Percentiles rank a stretch among this genome's conserved stretches.
These are phyloP conservation scores for Eucalyptus polybractea DNA, from an alignment of 345 rosid genomes.

Conservation along the genomic window DNA sequence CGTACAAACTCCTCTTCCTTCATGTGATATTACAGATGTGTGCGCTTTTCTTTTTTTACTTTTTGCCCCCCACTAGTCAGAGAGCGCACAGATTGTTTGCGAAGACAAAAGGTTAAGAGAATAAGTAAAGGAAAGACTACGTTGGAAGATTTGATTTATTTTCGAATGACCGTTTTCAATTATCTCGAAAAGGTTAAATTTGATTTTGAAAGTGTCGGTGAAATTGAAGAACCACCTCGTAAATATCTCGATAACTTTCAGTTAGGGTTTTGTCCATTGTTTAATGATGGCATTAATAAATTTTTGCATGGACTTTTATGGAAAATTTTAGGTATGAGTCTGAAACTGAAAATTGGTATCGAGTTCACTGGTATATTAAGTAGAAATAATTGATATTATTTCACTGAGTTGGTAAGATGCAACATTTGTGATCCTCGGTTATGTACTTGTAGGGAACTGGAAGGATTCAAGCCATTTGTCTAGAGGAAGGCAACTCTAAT, in stretches of 20 bases:
- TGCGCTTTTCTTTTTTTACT: not conserved
- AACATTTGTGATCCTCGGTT: too few species aligned
- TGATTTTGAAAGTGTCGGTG: too few species aligned
- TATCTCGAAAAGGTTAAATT: too few species aligned
- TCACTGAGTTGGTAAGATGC: too few species aligned
- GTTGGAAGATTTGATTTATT: not conserved
- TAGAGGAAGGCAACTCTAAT: too few species aligned
- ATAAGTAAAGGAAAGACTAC: too few species aligned
- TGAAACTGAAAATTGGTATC: not conserved
- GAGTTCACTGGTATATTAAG: too few species aligned
- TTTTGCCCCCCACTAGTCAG: not conserved
- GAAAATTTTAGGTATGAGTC: fast-evolving
- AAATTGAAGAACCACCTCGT: too few species aligned
- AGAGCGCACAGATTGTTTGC: not conserved
- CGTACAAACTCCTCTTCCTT: not conserved
- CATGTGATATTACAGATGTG: not conserved
- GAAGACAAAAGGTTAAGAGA: too few species aligned
- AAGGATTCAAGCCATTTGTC: not conserved
- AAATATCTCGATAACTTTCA: not conserved
- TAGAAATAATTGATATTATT: too few species aligned
- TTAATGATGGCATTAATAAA: not conserved
- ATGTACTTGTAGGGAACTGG: not conserved
- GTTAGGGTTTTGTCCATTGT: too few species aligned
- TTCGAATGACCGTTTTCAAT: not conserved
- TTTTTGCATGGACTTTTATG: not conserved